These are phyloP conservation scores for Beverwykella pulmonaria DNA, from an alignment of 495 filamentous ascomycete species.

Conservation along the genomic window DNA sequence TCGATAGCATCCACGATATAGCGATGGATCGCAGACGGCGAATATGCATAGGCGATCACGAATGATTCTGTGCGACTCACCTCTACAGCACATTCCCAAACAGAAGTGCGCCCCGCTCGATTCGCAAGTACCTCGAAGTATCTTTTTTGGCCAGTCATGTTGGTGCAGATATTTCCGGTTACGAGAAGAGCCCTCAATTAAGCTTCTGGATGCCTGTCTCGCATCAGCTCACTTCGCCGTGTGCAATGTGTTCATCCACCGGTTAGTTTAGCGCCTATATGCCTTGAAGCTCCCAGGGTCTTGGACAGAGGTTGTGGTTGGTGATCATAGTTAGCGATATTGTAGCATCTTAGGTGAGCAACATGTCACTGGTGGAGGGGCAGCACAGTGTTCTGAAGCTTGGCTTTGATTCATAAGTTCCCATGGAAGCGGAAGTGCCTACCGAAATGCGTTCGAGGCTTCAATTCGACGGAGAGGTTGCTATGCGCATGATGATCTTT, in stretches of 20 bases:
- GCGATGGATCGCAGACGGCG: background rate
- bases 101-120: background rate
- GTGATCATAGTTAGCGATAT: background rate
- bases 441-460: constrained; percentile 1
- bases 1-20: constrained; percentile 5
- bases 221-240: background rate
- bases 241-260: constrained; percentile 7
- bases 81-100: background rate
- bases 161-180: constrained; percentile 2
- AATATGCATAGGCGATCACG: background rate
- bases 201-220: constrained; percentile 5
- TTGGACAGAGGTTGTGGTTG: background rate
- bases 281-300: background rate
- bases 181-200: background rate
- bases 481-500: background rate
- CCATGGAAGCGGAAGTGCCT: constrained; percentile 10
- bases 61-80: background rate
- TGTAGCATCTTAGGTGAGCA: background rate
- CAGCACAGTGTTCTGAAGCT: background rate
- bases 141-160: constrained; percentile 1
- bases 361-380: no score
- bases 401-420: background rate
- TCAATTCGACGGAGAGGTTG: background rate
- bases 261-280: constrained; percentile 6
- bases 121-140: constrained; percentile 4